Conservation (phyloP, 257 asterid species). For the Eucommia ulmoides region DNA sequence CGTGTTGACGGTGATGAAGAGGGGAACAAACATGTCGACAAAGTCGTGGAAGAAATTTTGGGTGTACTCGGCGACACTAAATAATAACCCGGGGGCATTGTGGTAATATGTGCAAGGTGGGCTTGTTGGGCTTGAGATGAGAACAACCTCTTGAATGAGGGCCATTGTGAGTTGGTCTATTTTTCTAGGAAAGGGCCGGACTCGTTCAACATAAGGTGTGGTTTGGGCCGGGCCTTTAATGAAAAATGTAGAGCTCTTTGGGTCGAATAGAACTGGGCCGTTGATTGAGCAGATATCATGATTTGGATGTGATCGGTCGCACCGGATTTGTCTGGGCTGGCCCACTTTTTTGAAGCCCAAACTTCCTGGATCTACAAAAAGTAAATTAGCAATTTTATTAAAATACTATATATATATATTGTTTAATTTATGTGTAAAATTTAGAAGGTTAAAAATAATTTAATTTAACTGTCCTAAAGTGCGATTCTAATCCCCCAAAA, state of each 20-base stretch:
- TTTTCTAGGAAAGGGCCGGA: conserved; percentile 12
- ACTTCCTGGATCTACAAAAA: too few relatives aligned
- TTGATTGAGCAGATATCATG: not conserved
- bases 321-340: too few relatives aligned
- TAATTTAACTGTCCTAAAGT: too few relatives aligned
- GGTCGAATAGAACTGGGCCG: conserved; percentile 4
- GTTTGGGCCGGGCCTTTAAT: too few relatives aligned
- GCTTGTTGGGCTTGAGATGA: conserved; percentile 8
- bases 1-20: conserved; percentile 10
- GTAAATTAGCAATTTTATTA: too few relatives aligned
- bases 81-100: conserved; percentile 8
- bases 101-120: conserved; percentile 5
- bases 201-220: conserved; percentile 8
- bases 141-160: conserved; percentile 6
- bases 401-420: too few relatives aligned
- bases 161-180: conserved; percentile 8
- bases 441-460: too few relatives aligned
- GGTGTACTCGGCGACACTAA: conserved; percentile 14
- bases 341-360: too few relatives aligned
- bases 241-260: too few relatives aligned
- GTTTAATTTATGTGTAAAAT: too few relatives aligned
- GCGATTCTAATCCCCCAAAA: too few relatives aligned
- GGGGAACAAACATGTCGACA: conserved; percentile 11
- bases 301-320: not conserved
- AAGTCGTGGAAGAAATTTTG: conserved; percentile 14